Percentiles rank a stretch among this genome's conserved stretches.
phyloP scores from a whole-genome alignment of 441 rosid species.

The Adansonia grandidieri region DNA sequence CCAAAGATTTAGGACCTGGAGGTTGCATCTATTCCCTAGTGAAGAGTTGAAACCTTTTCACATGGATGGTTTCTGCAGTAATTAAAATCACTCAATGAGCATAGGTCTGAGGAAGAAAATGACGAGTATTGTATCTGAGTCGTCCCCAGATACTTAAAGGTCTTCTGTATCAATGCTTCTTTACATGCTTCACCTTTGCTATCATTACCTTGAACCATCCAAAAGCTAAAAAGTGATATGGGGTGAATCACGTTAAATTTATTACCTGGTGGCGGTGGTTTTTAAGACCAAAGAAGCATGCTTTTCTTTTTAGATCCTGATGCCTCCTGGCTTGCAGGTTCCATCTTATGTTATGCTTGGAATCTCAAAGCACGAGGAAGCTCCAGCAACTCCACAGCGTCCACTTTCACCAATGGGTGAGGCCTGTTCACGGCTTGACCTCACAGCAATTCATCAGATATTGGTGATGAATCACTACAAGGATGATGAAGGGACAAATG shows the following conservation, averaged over 20 bases:
- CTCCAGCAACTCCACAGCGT: slow-evolving; percentile 66
- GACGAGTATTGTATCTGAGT: not conserved
- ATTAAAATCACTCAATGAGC: not conserved
- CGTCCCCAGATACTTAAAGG: not conserved
- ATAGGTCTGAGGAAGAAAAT: not conserved
- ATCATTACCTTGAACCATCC: not conserved
- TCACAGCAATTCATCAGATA: slow-evolving; percentile 85
- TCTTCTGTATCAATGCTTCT: not conserved
- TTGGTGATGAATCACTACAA: slow-evolving; percentile 73
- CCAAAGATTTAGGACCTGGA: not conserved
- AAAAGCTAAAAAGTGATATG: not conserved
- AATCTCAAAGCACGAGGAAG: not conserved
- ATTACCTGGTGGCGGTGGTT: not conserved
- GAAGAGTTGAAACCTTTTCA: not conserved
- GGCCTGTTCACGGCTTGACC: slow-evolving; percentile 82
- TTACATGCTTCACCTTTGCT: not conserved
- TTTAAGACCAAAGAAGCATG: slow-evolving; percentile 1
- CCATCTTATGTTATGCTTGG: not conserved
- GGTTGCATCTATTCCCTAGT: not conserved
- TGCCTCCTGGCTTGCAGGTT: not conserved
- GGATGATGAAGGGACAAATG: slow-evolving; percentile 84
- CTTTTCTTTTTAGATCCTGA: slow-evolving; percentile 21
- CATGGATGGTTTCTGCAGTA: not conserved
- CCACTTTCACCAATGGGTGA: slow-evolving; percentile 87
- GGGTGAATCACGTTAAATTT: not conserved